A percentile compares a stretch with the other conserved stretches of the same genome.
phyloP scores from a whole-genome alignment of 1,284 basidiomycete genomes.

The Naganishia sp. region DNA sequence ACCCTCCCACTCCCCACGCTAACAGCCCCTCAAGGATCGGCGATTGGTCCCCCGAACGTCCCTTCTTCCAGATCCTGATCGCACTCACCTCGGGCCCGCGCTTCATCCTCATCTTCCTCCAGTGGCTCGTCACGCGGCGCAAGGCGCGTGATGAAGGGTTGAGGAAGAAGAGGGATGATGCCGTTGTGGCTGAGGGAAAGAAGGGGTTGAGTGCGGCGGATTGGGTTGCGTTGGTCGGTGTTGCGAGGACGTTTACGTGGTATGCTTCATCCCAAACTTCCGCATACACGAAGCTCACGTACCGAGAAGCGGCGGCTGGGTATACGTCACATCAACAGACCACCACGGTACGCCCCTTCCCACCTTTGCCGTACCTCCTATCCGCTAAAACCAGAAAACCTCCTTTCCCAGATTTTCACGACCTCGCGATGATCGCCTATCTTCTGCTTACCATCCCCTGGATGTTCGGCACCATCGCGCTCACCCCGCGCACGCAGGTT shows the following conservation, averaged over 20 bases:
- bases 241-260: slow-evolving; percentile 77
- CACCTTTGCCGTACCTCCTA: not conserved
- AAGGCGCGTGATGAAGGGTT: slow-evolving; percentile 6
- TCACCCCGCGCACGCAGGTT: slow-evolving; percentile 56
- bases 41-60: slow-evolving; percentile 88
- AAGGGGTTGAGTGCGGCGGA: slow-evolving; percentile 54
- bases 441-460: slow-evolving; percentile 79
- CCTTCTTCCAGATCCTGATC: slow-evolving; percentile 86
- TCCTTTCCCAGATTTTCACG: slow-evolving; percentile 64
- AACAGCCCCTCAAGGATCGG: slow-evolving; percentile 64
- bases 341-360: slow-evolving; percentile 44
- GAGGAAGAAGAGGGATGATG: slow-evolving; percentile 29
- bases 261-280: slow-evolving; percentile 33
- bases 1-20: not conserved
- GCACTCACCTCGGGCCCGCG: slow-evolving; percentile 83
- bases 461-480: slow-evolving; percentile 74
- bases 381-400: not conserved
- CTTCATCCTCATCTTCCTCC: slow-evolving; percentile 71
- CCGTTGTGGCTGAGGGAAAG: slow-evolving; percentile 3
- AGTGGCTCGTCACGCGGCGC: slow-evolving; percentile 65
- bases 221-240: slow-evolving; percentile 65
- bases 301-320: slow-evolving; percentile 72
- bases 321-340: slow-evolving; percentile 71
- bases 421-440: slow-evolving; percentile 84
- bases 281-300: slow-evolving; percentile 30